Percentiles rank a stretch among this genome's conserved stretches.
phyloP scores from a whole-genome alignment of 371 early-diverging fungal genomes.

The Rhizopus delemar region DNA sequence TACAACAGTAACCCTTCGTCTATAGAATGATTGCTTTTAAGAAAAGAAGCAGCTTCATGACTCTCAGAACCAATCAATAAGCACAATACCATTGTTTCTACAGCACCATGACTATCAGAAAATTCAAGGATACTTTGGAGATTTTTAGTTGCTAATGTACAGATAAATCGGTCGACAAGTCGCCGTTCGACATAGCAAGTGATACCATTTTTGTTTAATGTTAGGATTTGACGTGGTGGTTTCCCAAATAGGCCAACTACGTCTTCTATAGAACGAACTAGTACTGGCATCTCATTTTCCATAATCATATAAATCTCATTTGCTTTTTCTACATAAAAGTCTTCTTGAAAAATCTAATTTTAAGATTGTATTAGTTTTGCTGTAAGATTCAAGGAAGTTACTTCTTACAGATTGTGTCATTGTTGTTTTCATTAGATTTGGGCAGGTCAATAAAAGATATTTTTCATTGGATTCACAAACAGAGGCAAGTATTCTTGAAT shows the following conservation, averaged over 20 bases:
- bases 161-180: slow-evolving; percentile 8
- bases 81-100: slow-evolving; percentile 8
- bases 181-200: slow-evolving; percentile 13
- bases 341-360: slow-evolving; percentile 6
- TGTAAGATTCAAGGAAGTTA: not conserved
- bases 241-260: not conserved
- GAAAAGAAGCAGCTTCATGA: not conserved
- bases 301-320: slow-evolving; percentile 13
- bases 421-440: not conserved
- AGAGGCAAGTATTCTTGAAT: slow-evolving; percentile 11
- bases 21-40: not conserved
- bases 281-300: not conserved
- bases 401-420: slow-evolving; percentile 1
- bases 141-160: not conserved
- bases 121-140: not conserved
- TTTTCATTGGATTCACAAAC: slow-evolving; percentile 17
- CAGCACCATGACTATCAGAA: slow-evolving; percentile 9
- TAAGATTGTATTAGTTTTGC: slow-evolving; percentile 1
- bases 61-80: not conserved
- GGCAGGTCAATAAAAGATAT: slow-evolving; percentile 7
- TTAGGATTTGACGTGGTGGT: slow-evolving; percentile 1
- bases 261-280: not conserved
- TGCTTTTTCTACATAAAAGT: slow-evolving; percentile 11
- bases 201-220: slow-evolving; percentile 8
- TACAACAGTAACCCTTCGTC: slow-evolving; percentile 17